Percentiles rank a stretch among this genome's conserved stretches.
phyloP scores from a whole-genome alignment of 1,284 basidiomycete genomes.

The Cystobasidiaceae sp. region DNA sequence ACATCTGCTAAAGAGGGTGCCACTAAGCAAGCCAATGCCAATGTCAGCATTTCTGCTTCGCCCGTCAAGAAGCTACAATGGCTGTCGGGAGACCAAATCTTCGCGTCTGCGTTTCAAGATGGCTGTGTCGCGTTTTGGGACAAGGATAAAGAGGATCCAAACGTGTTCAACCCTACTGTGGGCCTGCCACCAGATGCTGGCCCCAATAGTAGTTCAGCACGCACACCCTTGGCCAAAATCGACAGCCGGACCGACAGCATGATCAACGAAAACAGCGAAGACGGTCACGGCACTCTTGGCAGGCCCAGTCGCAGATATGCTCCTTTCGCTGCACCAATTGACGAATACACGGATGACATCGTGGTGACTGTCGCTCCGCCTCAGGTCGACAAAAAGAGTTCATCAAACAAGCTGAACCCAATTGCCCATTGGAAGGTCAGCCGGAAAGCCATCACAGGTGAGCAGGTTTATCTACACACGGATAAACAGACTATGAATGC shows the following conservation, averaged over 20 bases:
- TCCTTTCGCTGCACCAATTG: not conserved
- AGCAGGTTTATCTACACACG: not conserved
- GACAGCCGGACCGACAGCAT: not conserved
- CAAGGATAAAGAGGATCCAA: slow-evolving; percentile 71
- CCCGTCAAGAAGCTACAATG: slow-evolving; percentile 27
- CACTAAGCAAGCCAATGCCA: not conserved
- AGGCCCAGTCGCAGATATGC: slow-evolving; percentile 40
- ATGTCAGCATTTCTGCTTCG: not conserved
- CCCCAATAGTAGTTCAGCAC: not conserved
- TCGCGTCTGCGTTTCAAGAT: slow-evolving; percentile 85
- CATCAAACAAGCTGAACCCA: slow-evolving; percentile 63
- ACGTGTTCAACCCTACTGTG: not conserved
- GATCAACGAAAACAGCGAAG: not conserved
- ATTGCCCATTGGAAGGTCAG: slow-evolving; percentile 60
- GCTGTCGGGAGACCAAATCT: slow-evolving; percentile 49
- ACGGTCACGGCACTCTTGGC: slow-evolving; percentile 47
- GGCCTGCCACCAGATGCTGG: slow-evolving; percentile 10
- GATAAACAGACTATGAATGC: not conserved
- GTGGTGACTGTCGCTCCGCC: slow-evolving; percentile 64
- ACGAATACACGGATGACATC: slow-evolving; percentile 56
- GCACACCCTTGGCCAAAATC: not conserved
- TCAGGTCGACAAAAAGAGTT: slow-evolving; percentile 58
- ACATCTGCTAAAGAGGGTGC: not conserved
- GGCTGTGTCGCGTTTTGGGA: slow-evolving; percentile 83
- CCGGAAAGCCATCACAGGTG: slow-evolving; percentile 65